These are phyloP conservation scores for Polygonum maritimum DNA, from an alignment of 148 eudicot genomes.

Conservation along the genomic window DNA sequence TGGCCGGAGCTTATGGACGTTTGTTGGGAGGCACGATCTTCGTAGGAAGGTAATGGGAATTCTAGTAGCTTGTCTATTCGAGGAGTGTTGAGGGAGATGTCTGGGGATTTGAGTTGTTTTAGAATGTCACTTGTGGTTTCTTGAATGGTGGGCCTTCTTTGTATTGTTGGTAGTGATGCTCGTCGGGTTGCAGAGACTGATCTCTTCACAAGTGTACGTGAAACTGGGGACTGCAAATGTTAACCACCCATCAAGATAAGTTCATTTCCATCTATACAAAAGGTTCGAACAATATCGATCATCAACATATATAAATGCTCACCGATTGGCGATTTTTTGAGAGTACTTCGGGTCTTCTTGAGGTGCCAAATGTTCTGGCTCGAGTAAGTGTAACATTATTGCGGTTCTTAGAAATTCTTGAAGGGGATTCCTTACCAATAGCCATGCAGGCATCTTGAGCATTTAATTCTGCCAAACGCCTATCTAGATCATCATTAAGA, in stretches of 20 bases:
- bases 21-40: constrained; percentile 36
- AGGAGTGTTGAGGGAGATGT: constrained; percentile 82
- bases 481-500: constrained; percentile 32
- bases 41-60: constrained; percentile 65
- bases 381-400: constrained; percentile 38
- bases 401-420: constrained; percentile 29
- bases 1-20: constrained; percentile 49
- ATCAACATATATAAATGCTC: constrained; percentile 11
- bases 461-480: constrained; percentile 39
- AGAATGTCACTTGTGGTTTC: constrained; percentile 23
- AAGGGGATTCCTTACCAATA: constrained; percentile 23
- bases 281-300: no score
- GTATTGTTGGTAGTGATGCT: constrained; percentile 49
- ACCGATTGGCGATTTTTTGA: constrained; percentile 55
- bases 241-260: neutral
- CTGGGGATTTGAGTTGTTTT: constrained; percentile 55
- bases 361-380: constrained; percentile 40
- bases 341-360: constrained; percentile 40
- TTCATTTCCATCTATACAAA: no score
- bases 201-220: constrained; percentile 44
- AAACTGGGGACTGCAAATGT: constrained; percentile 38
- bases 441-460: constrained; percentile 31
- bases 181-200: constrained; percentile 56
- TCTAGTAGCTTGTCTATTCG: constrained; percentile 76
- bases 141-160: constrained; percentile 22